Evolutionary conservation across 2,329 filamentous ascomycete species (phyloP).

Genomic region (Hypoxylon sp.): DNA sequence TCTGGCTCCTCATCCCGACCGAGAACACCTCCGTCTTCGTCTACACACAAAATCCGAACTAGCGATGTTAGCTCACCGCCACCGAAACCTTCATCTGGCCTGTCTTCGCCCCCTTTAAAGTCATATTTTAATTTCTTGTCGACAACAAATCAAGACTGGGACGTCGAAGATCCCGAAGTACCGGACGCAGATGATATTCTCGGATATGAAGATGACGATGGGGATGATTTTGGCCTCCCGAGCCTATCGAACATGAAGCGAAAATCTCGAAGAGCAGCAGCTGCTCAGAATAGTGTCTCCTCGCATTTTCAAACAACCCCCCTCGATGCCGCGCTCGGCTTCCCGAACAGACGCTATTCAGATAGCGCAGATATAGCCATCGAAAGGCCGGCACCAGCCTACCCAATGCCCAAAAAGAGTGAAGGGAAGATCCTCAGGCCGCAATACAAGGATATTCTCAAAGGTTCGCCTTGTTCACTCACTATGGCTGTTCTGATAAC

Average conservation of each 20-base stretch:
- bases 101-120: conserved; percentile 76
- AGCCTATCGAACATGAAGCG: conserved; percentile 93
- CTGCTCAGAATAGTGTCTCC: conserved; percentile 59
- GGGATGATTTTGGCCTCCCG: conserved; percentile 95
- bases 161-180: conserved; percentile 72
- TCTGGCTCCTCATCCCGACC: conserved; percentile 75
- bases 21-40: conserved; percentile 79
- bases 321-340: conserved; percentile 57
- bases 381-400: conserved; percentile 84
- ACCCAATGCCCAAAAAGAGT: conserved; percentile 88
- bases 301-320: conserved; percentile 56
- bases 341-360: conserved; percentile 73
- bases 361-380: conserved; percentile 96
- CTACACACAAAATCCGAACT: conserved; percentile 67
- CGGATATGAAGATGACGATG: conserved; percentile 87
- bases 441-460: conserved; percentile 96
- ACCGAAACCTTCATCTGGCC: conserved; percentile 65
- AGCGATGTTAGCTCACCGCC: conserved; percentile 71
- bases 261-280: conserved; percentile 70
- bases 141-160: conserved; percentile 87
- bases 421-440: conserved; percentile 96
- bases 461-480: conserved; percentile 63
- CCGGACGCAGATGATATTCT: conserved; percentile 79
- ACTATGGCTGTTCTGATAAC: conserved; percentile 7
- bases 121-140: conserved; percentile 87